Conservation (phyloP, 495 filamentous ascomycete species). For the Penicillium salamii region DNA sequence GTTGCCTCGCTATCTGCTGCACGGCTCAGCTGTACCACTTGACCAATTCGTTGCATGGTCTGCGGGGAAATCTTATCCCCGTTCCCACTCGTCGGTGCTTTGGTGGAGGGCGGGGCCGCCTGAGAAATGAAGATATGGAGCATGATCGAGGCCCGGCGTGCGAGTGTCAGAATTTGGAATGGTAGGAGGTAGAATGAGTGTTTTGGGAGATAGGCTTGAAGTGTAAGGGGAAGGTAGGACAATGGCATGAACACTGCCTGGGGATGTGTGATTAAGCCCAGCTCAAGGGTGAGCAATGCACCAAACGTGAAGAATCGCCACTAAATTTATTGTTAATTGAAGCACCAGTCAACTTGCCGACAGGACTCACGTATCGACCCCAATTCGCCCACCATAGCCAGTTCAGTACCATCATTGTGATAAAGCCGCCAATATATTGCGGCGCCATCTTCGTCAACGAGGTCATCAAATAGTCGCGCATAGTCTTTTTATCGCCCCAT, state of each 20-base stretch:
- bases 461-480: conserved; percentile 67
- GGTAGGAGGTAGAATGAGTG: conserved; percentile 65
- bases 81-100: background rate
- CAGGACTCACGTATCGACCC: conserved; percentile 59
- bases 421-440: conserved; percentile 63
- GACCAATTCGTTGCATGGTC: conserved; percentile 39
- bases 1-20: conserved; percentile 63
- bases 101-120: conserved; percentile 42
- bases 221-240: conserved; percentile 27
- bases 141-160: conserved; percentile 73
- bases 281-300: conserved; percentile 68
- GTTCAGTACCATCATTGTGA: conserved; percentile 64
- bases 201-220: conserved; percentile 58
- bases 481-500: conserved; percentile 67
- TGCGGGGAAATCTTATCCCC: conserved; percentile 28
- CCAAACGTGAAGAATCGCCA: conserved; percentile 85
- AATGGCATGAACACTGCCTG: conserved; percentile 42
- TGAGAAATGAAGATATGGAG: conserved; percentile 89
- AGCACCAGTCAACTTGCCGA: background rate
- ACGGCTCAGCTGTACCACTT: conserved; percentile 46
- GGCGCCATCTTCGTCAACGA: conserved; percentile 57
- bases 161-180: conserved; percentile 79
- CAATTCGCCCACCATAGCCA: conserved; percentile 78
- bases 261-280: conserved; percentile 64
- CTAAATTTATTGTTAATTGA: conserved; percentile 25